Conservation (phyloP, 2,329 filamentous ascomycete species). For the Cytospora piceicola region DNA sequence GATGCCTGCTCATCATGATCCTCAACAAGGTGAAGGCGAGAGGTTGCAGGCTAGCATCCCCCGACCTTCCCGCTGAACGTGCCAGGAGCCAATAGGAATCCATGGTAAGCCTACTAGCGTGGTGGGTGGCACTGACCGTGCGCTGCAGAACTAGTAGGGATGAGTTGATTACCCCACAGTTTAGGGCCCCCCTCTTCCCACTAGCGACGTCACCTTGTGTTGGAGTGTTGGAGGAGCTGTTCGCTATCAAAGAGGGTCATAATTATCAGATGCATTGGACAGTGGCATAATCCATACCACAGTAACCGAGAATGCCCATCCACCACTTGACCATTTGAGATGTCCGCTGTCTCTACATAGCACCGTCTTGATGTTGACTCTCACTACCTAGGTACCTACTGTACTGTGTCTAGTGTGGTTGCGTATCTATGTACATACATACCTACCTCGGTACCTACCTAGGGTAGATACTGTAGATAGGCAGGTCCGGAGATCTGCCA, state of each 20-base stretch:
- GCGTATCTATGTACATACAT: too few relatives aligned
- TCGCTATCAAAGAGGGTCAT: background rate
- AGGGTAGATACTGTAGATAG: background rate
- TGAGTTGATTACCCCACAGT: background rate
- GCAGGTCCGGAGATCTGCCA: background rate
- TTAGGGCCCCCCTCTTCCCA: background rate
- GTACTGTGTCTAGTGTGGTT: too few relatives aligned
- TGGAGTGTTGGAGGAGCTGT: background rate
- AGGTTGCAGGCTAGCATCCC: background rate
- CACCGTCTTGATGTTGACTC: background rate
- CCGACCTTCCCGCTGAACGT: background rate
- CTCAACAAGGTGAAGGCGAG: background rate
- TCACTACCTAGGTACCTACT: too few relatives aligned
- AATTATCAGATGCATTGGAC: too few relatives aligned
- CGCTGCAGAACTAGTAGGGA: slow-evolving; percentile 14
- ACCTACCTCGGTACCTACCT: too few relatives aligned
- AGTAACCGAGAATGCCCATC: too few relatives aligned
- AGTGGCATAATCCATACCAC: too few relatives aligned
- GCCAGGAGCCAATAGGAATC: slow-evolving; percentile 5
- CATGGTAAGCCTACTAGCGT: slow-evolving; percentile 1
- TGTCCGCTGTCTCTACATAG: background rate
- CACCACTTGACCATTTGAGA: background rate
- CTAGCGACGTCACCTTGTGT: background rate
- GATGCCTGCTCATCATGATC: background rate
- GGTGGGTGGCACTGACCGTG: slow-evolving; percentile 14